Evolutionary conservation across 257 asterid genomes (phyloP).

Genomic region (Leptodermis oblonga): DNA sequence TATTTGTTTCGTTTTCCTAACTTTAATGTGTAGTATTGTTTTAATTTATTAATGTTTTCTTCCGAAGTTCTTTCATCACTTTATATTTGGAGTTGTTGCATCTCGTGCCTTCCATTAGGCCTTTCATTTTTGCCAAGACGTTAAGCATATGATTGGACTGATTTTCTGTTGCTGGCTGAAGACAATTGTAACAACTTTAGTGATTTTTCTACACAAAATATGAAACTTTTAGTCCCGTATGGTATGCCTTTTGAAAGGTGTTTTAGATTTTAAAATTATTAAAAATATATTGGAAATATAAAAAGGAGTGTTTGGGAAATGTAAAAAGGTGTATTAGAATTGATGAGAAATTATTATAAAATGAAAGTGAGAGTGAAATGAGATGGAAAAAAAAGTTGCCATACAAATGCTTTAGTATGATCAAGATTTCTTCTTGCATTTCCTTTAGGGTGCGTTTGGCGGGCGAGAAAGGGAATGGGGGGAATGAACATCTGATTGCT

Average conservation of each 20-base stretch:
- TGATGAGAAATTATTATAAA: too few relatives aligned
- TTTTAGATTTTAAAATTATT: too few relatives aligned
- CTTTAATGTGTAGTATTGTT: not conserved
- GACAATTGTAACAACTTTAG: not conserved
- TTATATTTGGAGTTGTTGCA: not conserved
- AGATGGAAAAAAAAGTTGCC: too few relatives aligned
- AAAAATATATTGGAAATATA: too few relatives aligned
- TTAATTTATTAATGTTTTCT: not conserved
- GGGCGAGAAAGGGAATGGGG: too few relatives aligned
- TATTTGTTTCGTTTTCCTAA: not conserved
- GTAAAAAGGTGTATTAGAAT: too few relatives aligned
- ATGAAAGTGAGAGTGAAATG: too few relatives aligned
- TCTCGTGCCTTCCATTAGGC: not conserved
- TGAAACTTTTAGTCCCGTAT: conserved; percentile 6
- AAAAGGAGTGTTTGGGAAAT: too few relatives aligned
- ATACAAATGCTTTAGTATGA: not conserved
- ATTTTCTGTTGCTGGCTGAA: not conserved
- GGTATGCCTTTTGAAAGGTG: too few relatives aligned
- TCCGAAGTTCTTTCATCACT: not conserved
- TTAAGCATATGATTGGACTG: not conserved
- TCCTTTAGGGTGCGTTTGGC: too few relatives aligned
- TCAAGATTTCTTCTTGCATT: conserved; percentile 21
- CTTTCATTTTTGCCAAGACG: not conserved
- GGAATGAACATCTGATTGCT: too few relatives aligned
- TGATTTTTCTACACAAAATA: not conserved